A percentile compares a stretch with the other conserved stretches of the same genome.
Evolutionary conservation across 176 grass and related monocot species (phyloP).

Genomic region (Alloteropsis semialata): DNA sequence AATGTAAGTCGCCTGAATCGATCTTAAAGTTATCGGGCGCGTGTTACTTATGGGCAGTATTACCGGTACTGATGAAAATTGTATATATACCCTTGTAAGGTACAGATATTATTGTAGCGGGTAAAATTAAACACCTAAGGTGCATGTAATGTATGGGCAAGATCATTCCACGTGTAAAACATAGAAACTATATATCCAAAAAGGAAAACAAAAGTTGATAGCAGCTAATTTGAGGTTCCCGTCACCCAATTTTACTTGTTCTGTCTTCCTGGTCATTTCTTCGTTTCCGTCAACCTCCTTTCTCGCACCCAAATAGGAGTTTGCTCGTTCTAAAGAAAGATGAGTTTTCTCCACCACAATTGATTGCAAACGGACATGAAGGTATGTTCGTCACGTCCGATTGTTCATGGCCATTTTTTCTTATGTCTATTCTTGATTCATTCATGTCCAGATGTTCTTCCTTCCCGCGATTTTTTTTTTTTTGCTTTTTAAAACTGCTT

Average conservation of each 20-base stretch:
- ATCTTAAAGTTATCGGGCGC: no score
- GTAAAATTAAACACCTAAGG: no score
- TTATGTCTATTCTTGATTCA: background rate
- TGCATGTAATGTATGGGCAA: no score
- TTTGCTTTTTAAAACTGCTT: no score
- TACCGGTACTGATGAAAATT: no score
- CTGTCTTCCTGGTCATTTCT: background rate
- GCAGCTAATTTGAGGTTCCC: constrained; percentile 11
- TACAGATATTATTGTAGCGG: no score
- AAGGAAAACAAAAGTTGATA: background rate
- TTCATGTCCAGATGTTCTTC: background rate
- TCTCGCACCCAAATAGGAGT: constrained; percentile 3
- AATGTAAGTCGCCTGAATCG: no score
- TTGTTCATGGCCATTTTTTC: background rate
- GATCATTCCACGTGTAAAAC: background rate
- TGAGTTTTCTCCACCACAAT: background rate
- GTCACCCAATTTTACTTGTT: background rate
- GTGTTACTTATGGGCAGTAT: no score
- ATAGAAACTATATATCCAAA: background rate
- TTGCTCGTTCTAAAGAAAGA: background rate
- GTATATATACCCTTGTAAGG: no score
- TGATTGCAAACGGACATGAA: background rate
- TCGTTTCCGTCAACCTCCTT: constrained; percentile 20
- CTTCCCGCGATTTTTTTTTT: background rate
- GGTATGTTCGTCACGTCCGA: constrained; percentile 2